Evolutionary conservation across 2,329 filamentous ascomycete species (phyloP), one percentile per base, ranked within the genome.

Genomic region (Raffaelea albimanens): DNA sequence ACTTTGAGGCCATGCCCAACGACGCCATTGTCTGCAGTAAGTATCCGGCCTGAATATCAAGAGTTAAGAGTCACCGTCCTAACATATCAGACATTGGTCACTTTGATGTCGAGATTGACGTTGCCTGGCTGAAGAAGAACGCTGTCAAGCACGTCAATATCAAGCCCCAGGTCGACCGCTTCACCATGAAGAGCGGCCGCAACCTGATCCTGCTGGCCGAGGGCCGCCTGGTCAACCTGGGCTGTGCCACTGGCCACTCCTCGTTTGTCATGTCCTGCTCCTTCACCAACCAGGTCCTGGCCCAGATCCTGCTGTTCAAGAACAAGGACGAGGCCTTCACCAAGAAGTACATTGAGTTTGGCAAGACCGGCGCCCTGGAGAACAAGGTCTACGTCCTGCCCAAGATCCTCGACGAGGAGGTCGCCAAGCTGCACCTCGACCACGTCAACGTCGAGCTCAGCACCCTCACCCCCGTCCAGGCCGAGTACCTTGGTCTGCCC

Each of bases 191-290:
- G 69, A 93, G 69, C 73, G 93, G 93, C 73, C 84, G 87, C 63
- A 85, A 97, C 81, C 90, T 98, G 79, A 95, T 98, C 73, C 89
- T 98, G 63, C 83, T 98, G 56, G 93, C 93, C 55, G 93, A 97
- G 78, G 93, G 93, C 61, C 91, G 93, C 78, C 86, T 98, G 57
- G 93, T 98, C 76, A 98, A 98, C 85, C 80, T 98, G 61, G 93
- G 93, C 71, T 98, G 93, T 73, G 93, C 93, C 67, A 98, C 93
- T 56, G 93, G 93, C 59, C 93, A 98, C 85, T 95, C 90, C 59
- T 97, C 91, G 46, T 98, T 98, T 72, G 93, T 98, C 78, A 97
- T 98, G 93, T 96, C 90, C 62, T 98, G 93, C 85, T 97, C 91
- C 56, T 98, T 98, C 85, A 95, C 90, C 81, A 98, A 98, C 85